A percentile compares a stretch with the other conserved stretches of the same genome.
phyloP scores from a whole-genome alignment of 148 eudicot genomes.

The Dianthus caryophyllus region DNA sequence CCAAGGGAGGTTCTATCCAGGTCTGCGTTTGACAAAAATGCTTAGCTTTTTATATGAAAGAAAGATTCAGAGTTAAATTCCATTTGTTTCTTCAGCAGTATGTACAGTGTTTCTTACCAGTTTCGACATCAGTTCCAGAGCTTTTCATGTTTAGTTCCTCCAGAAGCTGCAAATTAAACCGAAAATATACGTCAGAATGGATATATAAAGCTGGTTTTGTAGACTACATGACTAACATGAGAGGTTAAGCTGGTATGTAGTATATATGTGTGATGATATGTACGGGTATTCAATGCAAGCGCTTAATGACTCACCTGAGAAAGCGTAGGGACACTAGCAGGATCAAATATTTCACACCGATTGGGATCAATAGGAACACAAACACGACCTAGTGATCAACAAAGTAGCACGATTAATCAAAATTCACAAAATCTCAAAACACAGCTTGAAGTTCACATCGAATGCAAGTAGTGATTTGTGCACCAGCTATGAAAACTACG shows the following conservation, averaged over 20 bases:
- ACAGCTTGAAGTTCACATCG: neutral
- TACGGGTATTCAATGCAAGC: neutral
- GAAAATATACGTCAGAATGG: neutral
- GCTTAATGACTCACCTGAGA: constrained; percentile 47
- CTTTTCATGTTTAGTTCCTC: constrained; percentile 72
- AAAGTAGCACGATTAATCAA: neutral
- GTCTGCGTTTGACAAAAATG: constrained; percentile 35
- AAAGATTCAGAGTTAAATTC: neutral
- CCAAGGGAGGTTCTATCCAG: constrained; percentile 83
- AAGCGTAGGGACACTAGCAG: constrained; percentile 78
- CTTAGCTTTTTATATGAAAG: neutral
- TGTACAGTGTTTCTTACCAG: constrained; percentile 40
- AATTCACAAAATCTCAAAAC: neutral
- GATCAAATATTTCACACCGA: constrained; percentile 81
- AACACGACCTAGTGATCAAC: constrained; percentile 60
- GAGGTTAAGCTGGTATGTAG: neutral
- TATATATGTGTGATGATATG: neutral
- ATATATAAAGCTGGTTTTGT: neutral
- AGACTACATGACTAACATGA: neutral
- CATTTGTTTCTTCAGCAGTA: neutral
- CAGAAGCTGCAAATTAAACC: constrained; percentile 53
- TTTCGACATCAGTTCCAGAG: constrained; percentile 37
- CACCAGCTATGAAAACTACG: neutral
- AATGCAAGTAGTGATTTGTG: neutral
- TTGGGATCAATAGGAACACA: constrained; percentile 89